phyloP scores from a whole-genome alignment of 371 early-diverging fungal species.

The Rhizopus delemar region DNA sequence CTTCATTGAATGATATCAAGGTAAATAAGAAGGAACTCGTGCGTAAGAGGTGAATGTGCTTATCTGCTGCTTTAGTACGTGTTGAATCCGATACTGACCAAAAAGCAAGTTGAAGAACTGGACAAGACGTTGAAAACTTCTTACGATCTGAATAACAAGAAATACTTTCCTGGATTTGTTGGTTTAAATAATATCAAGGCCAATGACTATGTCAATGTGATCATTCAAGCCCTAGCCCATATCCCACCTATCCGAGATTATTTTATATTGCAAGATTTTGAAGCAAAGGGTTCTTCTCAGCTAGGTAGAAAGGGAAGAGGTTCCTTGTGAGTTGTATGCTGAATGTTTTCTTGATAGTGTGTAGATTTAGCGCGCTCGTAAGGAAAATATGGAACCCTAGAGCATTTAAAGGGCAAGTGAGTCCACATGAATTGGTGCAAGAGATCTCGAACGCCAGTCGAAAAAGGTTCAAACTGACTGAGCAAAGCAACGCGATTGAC shows the following conservation, averaged over 20 bases:
- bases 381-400: slow-evolving; percentile 94
- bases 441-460: slow-evolving; percentile 87
- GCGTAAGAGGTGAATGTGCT: too few relatives aligned
- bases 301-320: slow-evolving; percentile 36
- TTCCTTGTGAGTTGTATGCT: not conserved
- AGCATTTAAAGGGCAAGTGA: slow-evolving; percentile 94
- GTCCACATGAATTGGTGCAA: slow-evolving; percentile 95
- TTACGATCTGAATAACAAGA: slow-evolving; percentile 85
- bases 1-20: slow-evolving; percentile 91
- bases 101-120: slow-evolving; percentile 66
- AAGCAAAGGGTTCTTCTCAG: slow-evolving; percentile 56
- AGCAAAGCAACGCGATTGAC: slow-evolving; percentile 87
- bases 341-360: slow-evolving; percentile 43
- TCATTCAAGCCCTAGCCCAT: slow-evolving; percentile 90
- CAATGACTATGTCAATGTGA: slow-evolving; percentile 96
- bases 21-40: slow-evolving; percentile 33
- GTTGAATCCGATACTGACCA: slow-evolving; percentile 80
- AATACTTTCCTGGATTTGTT: slow-evolving; percentile 90
- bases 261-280: slow-evolving; percentile 73
- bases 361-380: slow-evolving; percentile 77
- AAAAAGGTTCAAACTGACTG: slow-evolving; percentile 77
- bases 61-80: slow-evolving; percentile 59
- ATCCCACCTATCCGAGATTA: slow-evolving; percentile 85
- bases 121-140: slow-evolving; percentile 65
- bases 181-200: slow-evolving; percentile 95